phyloP scores from a whole-genome alignment of 306 rosid species.

The Casuarina equisetifolia region DNA sequence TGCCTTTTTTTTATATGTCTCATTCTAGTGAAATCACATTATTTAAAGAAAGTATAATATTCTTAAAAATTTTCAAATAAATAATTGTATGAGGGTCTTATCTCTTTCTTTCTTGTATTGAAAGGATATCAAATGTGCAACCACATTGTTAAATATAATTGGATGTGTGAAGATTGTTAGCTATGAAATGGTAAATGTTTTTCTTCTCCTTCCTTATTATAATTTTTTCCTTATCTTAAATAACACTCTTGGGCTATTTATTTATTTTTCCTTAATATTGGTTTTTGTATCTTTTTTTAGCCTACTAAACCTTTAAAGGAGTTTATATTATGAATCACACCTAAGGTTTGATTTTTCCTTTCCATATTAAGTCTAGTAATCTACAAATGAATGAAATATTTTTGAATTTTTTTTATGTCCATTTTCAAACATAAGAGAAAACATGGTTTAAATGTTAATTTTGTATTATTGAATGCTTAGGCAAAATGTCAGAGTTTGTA shows the following conservation, averaged over 20 bases:
- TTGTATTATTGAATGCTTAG: too few species aligned
- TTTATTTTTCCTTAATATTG: slow-evolving; percentile 26
- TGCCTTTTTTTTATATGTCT: background rate
- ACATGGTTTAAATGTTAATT: background rate
- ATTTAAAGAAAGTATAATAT: background rate
- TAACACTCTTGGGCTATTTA: slow-evolving; percentile 8
- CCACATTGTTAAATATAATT: slow-evolving; percentile 80
- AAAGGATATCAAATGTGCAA: slow-evolving; percentile 97
- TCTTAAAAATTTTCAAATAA: background rate
- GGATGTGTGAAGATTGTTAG: slow-evolving; percentile 97
- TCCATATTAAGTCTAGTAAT: slow-evolving; percentile 12
- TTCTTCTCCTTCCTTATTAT: slow-evolving; percentile 6
- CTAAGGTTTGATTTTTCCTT: slow-evolving; percentile 74
- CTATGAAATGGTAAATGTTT: slow-evolving; percentile 98
- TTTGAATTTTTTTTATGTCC: slow-evolving; percentile 8
- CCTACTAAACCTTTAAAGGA: slow-evolving; percentile 79
- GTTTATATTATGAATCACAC: slow-evolving; percentile 95
- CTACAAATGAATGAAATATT: slow-evolving; percentile 7
- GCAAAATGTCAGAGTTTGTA: too few species aligned
- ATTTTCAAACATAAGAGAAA: background rate
- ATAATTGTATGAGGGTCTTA: slow-evolving; percentile 2
- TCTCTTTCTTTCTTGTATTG: slow-evolving; percentile 27
- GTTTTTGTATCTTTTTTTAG: slow-evolving; percentile 41
- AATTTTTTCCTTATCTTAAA: slow-evolving; percentile 6
- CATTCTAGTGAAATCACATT: background rate